Base-by-base conservation (phyloP, 306 rosid species). In the Comarum palustre region DNA sequence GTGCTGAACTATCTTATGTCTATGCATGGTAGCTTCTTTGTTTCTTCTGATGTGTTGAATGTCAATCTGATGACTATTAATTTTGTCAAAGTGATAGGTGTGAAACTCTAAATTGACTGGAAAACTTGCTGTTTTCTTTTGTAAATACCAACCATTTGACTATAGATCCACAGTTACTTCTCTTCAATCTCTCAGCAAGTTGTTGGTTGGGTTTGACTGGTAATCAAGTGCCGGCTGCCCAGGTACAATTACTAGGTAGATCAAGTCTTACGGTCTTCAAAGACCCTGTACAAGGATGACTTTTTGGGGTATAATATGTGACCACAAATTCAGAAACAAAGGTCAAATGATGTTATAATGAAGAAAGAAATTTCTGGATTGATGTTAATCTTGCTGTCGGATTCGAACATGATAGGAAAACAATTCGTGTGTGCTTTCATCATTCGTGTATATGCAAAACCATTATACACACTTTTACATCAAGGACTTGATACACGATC, bases 31-130 rank as follows among this genome's bases (percentile, higher is more conserved):
- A 29, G n/a, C 41, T 29, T 15, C 65, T 5, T 15, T 59, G 39
- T 29, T 54, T 22, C 61, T 24, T 57, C 34, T 12, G 17, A 24
- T 52, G 15, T 20, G 59, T 52, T 27, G 36, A 58, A 15, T 27
- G 41, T 32, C 20, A 16, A 60, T 29, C 22, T 27, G 0, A 58
- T 27, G 64, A 27, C 64, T 58, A 4, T 17, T 5, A 32, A 15
- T 4, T 12, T 60, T 31, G 66, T 16, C 41, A 29, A 15, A 31
- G 41, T 15, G 12, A 16, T 60, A 31, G 22, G 29, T 5, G 66
- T 60, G 38, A 60, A 60, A 60, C 65, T 59, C 64, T 15, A 39
- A 27, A 14, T 60, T 31, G 66, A 31, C 66, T 60, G 66, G 41
- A 60, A 59, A 60, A 1, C 17, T 4, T 60, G 36, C 22, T 29